Conservation (phyloP, 2,329 filamentous ascomycete genomes). For the Monilinia aucupariae region DNA sequence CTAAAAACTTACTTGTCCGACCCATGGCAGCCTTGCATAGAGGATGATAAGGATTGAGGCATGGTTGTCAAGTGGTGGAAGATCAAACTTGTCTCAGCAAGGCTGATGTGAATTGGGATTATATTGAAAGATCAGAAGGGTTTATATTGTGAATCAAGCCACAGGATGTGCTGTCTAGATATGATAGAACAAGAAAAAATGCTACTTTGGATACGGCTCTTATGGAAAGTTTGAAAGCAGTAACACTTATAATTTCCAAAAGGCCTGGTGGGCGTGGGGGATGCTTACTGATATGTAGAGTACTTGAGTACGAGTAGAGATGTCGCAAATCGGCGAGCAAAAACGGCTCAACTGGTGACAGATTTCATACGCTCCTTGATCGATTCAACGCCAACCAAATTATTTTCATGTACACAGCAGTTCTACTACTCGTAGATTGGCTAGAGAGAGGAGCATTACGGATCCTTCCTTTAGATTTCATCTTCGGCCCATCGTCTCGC, state of each 20-base stretch:
- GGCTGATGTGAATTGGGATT: background rate
- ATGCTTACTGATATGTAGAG: background rate
- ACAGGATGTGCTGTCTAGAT: background rate
- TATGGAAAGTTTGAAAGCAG: background rate
- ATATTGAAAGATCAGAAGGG: background rate
- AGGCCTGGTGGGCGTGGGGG: background rate
- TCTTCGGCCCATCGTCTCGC: background rate
- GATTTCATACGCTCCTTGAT: background rate
- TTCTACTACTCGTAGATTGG: background rate
- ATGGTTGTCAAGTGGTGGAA: background rate
- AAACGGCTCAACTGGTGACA: background rate
- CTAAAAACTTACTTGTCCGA: constrained; percentile 10
- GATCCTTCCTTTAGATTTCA: background rate
- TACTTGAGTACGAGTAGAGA: too few relatives aligned
- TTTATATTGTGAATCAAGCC: background rate
- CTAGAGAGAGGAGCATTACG: background rate
- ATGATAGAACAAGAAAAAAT: background rate
- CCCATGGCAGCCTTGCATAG: constrained; percentile 13
- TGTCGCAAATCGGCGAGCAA: background rate
- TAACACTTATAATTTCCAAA: background rate
- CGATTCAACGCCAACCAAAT: background rate
- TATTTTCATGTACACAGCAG: background rate
- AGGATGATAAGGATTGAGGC: constrained; percentile 16
- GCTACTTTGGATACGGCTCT: background rate
- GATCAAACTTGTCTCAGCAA: background rate